Percentiles rank a stretch among this genome's conserved stretches.
These are phyloP conservation scores for Vigna radiata DNA, from an alignment of 306 rosid genomes.

Conservation along the genomic window DNA sequence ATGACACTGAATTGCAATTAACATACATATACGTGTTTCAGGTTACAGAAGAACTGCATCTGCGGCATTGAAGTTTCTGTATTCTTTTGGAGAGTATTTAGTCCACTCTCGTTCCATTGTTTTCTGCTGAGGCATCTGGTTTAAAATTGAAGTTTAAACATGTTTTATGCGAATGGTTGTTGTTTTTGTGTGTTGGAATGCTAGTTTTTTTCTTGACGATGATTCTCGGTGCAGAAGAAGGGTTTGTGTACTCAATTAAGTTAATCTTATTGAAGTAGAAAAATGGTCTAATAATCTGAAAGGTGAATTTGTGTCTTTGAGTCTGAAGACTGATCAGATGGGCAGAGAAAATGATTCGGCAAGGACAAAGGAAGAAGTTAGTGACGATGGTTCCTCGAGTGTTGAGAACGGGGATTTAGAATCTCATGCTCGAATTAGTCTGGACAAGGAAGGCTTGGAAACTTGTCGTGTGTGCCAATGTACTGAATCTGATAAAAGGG, in stretches of 20 bases:
- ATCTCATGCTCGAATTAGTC: conserved; percentile 58
- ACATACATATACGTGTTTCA: conserved; percentile 22
- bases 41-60: conserved; percentile 30
- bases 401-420: conserved; percentile 57
- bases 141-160: conserved; percentile 9
- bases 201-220: conserved; percentile 18
- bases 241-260: conserved; percentile 40
- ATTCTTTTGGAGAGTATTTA: neutral
- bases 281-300: conserved; percentile 47
- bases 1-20: conserved; percentile 4
- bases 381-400: conserved; percentile 49
- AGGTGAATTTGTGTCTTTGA: conserved; percentile 27
- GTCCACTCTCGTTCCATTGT: neutral
- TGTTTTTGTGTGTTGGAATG: conserved; percentile 27
- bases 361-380: conserved; percentile 48
- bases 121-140: conserved; percentile 32
- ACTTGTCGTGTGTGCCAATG: conserved; percentile 98
- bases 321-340: conserved; percentile 49
- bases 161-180: neutral
- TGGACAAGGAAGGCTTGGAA: conserved; percentile 65
- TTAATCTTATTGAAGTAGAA: conserved; percentile 40
- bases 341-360: conserved; percentile 53
- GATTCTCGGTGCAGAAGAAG: conserved; percentile 33
- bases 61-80: conserved; percentile 31
- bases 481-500: conserved; percentile 84